Percentiles rank a stretch among this genome's conserved stretches.
phyloP scores from a whole-genome alignment of 2,329 filamentous ascomycete species.

The Kalmusia sp. region DNA sequence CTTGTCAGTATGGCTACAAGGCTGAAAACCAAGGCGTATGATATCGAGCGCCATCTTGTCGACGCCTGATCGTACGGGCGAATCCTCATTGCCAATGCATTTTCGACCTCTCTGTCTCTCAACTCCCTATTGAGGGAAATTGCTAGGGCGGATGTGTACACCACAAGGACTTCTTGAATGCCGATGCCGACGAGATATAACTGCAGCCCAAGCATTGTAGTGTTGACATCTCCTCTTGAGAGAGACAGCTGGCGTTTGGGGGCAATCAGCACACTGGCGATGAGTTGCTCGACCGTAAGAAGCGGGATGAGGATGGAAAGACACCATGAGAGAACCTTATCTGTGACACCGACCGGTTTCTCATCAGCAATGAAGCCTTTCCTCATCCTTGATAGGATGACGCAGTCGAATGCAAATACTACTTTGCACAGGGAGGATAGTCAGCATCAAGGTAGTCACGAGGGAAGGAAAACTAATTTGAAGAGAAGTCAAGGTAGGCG shows the following conservation, averaged over 20 bases:
- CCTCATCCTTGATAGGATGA: not conserved
- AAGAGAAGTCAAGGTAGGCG: not conserved
- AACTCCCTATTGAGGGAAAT: not conserved
- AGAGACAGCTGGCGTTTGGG: not conserved
- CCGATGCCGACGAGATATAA: slow-evolving; percentile 10
- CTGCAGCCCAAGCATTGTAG: slow-evolving; percentile 5
- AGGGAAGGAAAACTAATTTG: not conserved
- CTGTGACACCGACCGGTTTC: not conserved
- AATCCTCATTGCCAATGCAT: not conserved
- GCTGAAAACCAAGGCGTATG: slow-evolving; percentile 1
- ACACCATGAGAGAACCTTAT: not conserved
- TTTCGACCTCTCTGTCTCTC: not conserved
- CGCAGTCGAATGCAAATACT: not conserved
- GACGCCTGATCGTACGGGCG: not conserved
- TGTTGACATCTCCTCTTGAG: not conserved
- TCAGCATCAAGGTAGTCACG: not conserved
- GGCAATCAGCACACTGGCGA: slow-evolving; percentile 7
- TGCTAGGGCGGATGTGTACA: not conserved
- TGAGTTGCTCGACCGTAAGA: slow-evolving; percentile 2
- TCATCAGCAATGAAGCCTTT: not conserved
- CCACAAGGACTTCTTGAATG: not conserved
- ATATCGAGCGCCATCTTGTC: not conserved
- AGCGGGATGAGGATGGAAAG: not conserved
- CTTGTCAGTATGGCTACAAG: not conserved
- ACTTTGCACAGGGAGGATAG: not conserved